phyloP scores from a whole-genome alignment of 2,329 filamentous ascomycete species.

The Teratosphaeria destructans region DNA sequence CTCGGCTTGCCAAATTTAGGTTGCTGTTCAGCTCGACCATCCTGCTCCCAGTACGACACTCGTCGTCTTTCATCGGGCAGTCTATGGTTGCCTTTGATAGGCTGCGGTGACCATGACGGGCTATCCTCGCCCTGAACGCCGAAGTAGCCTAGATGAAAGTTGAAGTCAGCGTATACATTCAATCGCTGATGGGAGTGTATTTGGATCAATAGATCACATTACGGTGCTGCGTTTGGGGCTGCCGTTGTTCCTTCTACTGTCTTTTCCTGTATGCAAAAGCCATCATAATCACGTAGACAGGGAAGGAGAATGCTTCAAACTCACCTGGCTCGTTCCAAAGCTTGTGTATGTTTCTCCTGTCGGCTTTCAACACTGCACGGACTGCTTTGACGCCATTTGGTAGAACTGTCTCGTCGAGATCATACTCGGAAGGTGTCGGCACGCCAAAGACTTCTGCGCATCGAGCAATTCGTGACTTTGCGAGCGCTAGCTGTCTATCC shows the following conservation, averaged over 20 bases:
- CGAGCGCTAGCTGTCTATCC: not conserved
- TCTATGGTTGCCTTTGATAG: conserved; percentile 1
- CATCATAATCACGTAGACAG: not conserved
- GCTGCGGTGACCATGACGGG: conserved; percentile 3
- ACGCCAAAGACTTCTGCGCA: not conserved
- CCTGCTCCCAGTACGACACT: conserved; percentile 1
- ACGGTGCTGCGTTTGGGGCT: not conserved
- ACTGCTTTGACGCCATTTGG: not conserved
- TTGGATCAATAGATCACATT: not conserved
- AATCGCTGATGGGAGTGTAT: not conserved
- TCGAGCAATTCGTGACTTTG: not conserved
- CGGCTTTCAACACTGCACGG: not conserved
- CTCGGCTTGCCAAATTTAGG: conserved; percentile 6
- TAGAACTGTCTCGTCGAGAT: not conserved
- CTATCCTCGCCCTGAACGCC: not conserved
- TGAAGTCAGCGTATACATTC: not conserved
- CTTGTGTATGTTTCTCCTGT: not conserved
- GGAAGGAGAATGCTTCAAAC: not conserved
- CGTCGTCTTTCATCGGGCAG: not conserved
- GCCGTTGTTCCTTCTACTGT: not conserved
- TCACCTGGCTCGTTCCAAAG: not conserved
- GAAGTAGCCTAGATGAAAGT: not conserved
- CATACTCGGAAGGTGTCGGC: not conserved
- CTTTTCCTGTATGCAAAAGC: not conserved
- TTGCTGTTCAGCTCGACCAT: not conserved